Evolutionary conservation across 2,329 filamentous ascomycete genomes (phyloP).

Genomic region (Sporothrix variecibatus): DNA sequence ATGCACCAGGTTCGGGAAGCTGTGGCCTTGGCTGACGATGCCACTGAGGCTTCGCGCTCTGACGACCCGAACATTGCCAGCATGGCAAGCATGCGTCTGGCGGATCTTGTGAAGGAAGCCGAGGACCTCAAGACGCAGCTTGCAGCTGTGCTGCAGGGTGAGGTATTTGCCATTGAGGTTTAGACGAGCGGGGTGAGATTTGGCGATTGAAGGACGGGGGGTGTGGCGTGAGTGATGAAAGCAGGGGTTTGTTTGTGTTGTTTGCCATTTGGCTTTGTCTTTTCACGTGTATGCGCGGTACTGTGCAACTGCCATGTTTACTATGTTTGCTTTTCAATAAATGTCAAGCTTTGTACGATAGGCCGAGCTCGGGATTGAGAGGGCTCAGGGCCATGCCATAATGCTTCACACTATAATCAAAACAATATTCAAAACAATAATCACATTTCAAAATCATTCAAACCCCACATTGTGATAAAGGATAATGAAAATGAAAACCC

Average conservation of each 20-base stretch:
- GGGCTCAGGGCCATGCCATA: too few species aligned
- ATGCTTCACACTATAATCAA: too few species aligned
- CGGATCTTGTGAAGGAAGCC: background rate
- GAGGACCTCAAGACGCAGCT: background rate
- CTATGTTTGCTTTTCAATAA: background rate
- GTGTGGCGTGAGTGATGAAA: background rate
- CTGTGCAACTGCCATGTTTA: too few species aligned
- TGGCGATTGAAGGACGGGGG: too few species aligned
- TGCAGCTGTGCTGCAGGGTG: conserved; percentile 7
- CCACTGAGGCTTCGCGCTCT: background rate
- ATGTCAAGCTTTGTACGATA: background rate
- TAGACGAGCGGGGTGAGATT: background rate
- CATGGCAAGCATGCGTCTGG: background rate
- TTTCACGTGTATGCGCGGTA: background rate
- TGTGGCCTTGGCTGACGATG: background rate
- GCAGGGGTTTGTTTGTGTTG: background rate
- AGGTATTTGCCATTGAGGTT: conserved; percentile 25
- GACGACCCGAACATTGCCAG: background rate
- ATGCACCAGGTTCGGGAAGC: background rate
- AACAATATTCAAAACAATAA: background rate
- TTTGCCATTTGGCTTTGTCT: background rate
- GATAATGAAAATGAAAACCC: background rate
- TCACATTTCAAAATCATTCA: background rate
- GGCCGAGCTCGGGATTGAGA: too few species aligned
- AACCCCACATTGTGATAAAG: background rate